Evolutionary conservation across 129 eudicot genomes (phyloP).

Genomic region (Sambucus nigra): DNA sequence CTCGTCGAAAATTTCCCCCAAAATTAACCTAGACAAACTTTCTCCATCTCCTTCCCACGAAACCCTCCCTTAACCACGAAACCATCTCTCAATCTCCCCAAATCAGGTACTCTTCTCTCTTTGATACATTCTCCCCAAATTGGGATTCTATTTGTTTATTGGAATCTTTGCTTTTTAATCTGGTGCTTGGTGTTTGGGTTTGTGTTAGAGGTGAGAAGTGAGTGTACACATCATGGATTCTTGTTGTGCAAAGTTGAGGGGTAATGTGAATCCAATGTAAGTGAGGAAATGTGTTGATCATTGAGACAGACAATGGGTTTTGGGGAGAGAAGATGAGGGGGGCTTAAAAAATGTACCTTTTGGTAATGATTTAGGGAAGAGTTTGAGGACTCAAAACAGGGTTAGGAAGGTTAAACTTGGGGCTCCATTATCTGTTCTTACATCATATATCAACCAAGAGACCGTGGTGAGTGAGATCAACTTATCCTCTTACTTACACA

Average conservation of each 20-base stretch:
- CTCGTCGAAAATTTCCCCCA: too few species aligned
- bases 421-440: conserved; percentile 54
- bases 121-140: too few species aligned
- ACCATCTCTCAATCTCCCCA: too few species aligned
- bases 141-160: not conserved
- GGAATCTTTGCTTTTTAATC: not conserved
- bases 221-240: conserved; percentile 34
- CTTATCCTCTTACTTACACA: not conserved
- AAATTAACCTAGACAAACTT: too few species aligned
- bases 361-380: conserved; percentile 11
- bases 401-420: conserved; percentile 39
- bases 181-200: not conserved
- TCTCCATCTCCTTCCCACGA: too few species aligned
- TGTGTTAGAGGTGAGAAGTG: too few species aligned
- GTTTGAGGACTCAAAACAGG: conserved; percentile 27
- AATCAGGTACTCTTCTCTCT: too few species aligned
- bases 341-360: conserved; percentile 13
- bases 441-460: conserved; percentile 53
- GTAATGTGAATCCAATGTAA: conserved; percentile 20
- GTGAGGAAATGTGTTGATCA: conserved; percentile 12
- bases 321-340: conserved; percentile 40
- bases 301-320: conserved; percentile 31
- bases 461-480: conserved; percentile 32
- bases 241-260: conserved; percentile 39
- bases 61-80: too few species aligned